phyloP scores from a whole-genome alignment of 2,329 filamentous ascomycete species.

The Fusarium verrucosum region DNA sequence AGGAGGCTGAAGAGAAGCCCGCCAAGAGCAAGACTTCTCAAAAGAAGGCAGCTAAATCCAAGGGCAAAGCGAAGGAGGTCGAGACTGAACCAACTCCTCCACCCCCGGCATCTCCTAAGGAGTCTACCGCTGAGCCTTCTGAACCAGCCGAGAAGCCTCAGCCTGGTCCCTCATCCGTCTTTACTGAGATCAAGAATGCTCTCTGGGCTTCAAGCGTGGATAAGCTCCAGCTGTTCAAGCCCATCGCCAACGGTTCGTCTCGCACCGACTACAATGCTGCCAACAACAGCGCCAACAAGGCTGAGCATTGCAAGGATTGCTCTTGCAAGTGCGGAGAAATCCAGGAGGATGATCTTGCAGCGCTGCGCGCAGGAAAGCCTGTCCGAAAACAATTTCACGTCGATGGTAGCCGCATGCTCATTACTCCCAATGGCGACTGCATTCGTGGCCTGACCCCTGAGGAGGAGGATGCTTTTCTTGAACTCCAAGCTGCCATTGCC shows the following conservation, averaged over 20 bases:
- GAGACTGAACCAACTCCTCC: constrained; percentile 30
- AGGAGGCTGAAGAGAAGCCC: constrained; percentile 33
- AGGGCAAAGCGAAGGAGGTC: constrained; percentile 44
- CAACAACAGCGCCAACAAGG: constrained; percentile 35
- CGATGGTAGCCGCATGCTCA: constrained; percentile 73
- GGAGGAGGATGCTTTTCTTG: constrained; percentile 75
- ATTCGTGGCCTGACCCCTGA: constrained; percentile 75
- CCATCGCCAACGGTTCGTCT: constrained; percentile 45
- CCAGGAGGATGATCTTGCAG: constrained; percentile 61
- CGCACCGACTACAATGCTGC: constrained; percentile 42
- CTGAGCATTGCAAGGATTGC: constrained; percentile 50
- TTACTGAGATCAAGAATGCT: constrained; percentile 48
- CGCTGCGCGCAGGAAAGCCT: constrained; percentile 64
- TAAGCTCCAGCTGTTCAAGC: constrained; percentile 51
- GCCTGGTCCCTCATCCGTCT: constrained; percentile 48
- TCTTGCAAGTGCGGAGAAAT: constrained; percentile 54
- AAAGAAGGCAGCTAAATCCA: constrained; percentile 47
- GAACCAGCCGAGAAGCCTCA: constrained; percentile 45
- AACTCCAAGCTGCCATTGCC: constrained; percentile 70
- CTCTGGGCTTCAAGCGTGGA: constrained; percentile 50
- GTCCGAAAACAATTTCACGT: constrained; percentile 67
- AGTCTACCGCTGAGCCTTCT: constrained; percentile 26
- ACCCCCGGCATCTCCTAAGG: constrained; percentile 33
- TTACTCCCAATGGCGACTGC: constrained; percentile 80
- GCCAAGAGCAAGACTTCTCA: constrained; percentile 44